These are phyloP conservation scores for Furcasterigmium sp. DNA, from an alignment of 2,329 filamentous ascomycete genomes.

Conservation along the genomic window DNA sequence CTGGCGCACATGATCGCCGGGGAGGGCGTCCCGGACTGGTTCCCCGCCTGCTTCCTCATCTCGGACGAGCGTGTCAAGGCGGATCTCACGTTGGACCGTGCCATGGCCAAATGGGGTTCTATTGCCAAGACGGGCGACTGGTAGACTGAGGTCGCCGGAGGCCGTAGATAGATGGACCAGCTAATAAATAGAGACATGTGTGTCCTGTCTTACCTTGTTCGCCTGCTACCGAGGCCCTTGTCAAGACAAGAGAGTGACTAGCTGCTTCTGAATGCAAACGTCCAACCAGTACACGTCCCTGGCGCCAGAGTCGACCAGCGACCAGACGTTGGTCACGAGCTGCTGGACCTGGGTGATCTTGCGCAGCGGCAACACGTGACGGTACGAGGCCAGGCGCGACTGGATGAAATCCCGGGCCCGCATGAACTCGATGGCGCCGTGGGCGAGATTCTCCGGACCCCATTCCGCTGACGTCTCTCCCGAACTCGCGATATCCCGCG, in stretches of 20 bases:
- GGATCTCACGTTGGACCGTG: too few relatives aligned
- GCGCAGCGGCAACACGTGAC: slow-evolving; percentile 30
- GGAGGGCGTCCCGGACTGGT: neutral
- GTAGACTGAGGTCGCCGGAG: too few relatives aligned
- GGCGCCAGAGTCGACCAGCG: slow-evolving; percentile 15
- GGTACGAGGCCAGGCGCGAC: slow-evolving; percentile 28
- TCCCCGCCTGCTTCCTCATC: neutral
- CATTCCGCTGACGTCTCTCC: too few relatives aligned
- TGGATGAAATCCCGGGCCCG: slow-evolving; percentile 29
- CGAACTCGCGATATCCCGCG: too few relatives aligned
- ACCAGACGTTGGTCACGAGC: slow-evolving; percentile 37
- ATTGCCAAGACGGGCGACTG: too few relatives aligned
- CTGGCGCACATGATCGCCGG: neutral
- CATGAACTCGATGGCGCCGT: slow-evolving; percentile 22
- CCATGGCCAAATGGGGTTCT: too few relatives aligned
- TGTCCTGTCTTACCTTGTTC: too few relatives aligned
- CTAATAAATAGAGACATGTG: too few relatives aligned
- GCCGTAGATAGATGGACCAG: too few relatives aligned
- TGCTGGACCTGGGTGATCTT: slow-evolving; percentile 32
- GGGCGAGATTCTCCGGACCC: slow-evolving; percentile 4
- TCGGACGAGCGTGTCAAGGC: neutral
- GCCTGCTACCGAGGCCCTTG: too few relatives aligned
- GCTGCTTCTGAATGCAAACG: slow-evolving; percentile 14
- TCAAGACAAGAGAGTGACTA: too few relatives aligned
- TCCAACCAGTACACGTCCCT: slow-evolving; percentile 37